These are phyloP conservation scores for Botrytis galanthina DNA, from an alignment of 2,329 filamentous ascomycete genomes.

Conservation along the genomic window DNA sequence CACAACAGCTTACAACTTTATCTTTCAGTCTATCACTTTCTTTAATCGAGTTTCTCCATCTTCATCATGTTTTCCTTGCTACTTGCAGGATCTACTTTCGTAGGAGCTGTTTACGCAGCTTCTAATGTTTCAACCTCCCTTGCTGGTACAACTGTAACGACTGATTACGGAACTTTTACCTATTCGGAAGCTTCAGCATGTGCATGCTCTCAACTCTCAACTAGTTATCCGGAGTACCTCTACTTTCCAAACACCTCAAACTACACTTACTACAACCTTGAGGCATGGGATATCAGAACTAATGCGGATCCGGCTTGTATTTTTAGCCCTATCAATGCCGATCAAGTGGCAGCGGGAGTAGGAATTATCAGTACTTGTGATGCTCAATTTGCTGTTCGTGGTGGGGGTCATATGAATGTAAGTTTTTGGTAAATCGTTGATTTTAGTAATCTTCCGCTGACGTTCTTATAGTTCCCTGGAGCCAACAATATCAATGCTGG, in stretches of 20 bases:
- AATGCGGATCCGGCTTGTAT: slow-evolving; percentile 14
- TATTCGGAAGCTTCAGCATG: slow-evolving; percentile 3
- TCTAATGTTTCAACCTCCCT: background rate
- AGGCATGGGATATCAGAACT: slow-evolving; percentile 12
- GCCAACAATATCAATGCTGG: slow-evolving; percentile 51
- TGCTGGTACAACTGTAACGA: background rate
- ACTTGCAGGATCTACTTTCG: background rate
- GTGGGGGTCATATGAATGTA: slow-evolving; percentile 29
- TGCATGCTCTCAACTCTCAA: slow-evolving; percentile 10
- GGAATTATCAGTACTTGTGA: slow-evolving; percentile 22
- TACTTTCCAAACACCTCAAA: background rate
- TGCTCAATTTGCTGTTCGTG: slow-evolving; percentile 33
- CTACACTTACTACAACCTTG: slow-evolving; percentile 1
- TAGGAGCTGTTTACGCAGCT: slow-evolving; percentile 1
- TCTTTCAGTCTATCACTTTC: background rate
- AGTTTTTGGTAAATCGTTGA: background rate
- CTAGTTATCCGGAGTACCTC: background rate
- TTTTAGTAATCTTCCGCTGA: background rate
- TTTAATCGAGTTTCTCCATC: background rate
- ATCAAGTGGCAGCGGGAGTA: slow-evolving; percentile 26
- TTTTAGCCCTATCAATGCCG: slow-evolving; percentile 7
- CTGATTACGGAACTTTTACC: background rate
- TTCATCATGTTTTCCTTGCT: background rate
- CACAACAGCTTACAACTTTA: background rate
- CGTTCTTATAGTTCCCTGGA: slow-evolving; percentile 39